Base-by-base conservation (phyloP, 768 basidiomycete species). In the Steccherinum ochraceum region DNA sequence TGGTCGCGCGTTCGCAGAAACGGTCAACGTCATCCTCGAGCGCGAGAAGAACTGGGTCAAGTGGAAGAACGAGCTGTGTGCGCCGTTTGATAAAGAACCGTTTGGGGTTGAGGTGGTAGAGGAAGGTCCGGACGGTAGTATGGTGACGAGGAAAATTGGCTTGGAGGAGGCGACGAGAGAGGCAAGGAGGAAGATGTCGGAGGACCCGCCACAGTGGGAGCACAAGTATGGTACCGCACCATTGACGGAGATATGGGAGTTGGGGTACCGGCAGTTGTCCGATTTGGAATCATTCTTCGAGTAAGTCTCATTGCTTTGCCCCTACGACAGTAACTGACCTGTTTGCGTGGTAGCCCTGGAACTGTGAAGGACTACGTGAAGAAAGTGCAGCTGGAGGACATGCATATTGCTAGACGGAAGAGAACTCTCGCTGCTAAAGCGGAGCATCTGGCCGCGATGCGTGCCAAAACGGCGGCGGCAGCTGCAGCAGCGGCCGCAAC, bases 11-110 rank as follows among this genome's bases (percentile, higher is more conserved):
- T 90, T 93, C 63, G 77, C 84, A 1, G 88, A 90, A 12, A 87
- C 88, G 0, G 83, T 87, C 21, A 71, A 64, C 47, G 71, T 76
- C 7, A 84, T 93, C 27, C 72, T 93, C 4, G 83, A 89, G 56
- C 75, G 91, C 46, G 92, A 94, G 68, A 84, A 81, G 64, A 93
- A 91, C 60, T 94, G 92, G 92, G 81, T 90, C 3, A 80, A 78
- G 55, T 93, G 90, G 91, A 93, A 93, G 70, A 88, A 87, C 56
- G 83, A 88, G 40, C 66, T 86, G 2, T 93, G 91, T 62, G 70
- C 79, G 13, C 79, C 85, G 2, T 93, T 93, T 60, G 88, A 90
- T 62, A 83, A 83, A 58, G 81, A 82, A 35, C 74, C 86, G 4
- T 81, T 84, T 78, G 69, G 67, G 11, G 64, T 67, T 40, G 73